These are phyloP conservation scores for Neoboletus magnificus DNA, from an alignment of 768 basidiomycete genomes.

Conservation along the genomic window DNA sequence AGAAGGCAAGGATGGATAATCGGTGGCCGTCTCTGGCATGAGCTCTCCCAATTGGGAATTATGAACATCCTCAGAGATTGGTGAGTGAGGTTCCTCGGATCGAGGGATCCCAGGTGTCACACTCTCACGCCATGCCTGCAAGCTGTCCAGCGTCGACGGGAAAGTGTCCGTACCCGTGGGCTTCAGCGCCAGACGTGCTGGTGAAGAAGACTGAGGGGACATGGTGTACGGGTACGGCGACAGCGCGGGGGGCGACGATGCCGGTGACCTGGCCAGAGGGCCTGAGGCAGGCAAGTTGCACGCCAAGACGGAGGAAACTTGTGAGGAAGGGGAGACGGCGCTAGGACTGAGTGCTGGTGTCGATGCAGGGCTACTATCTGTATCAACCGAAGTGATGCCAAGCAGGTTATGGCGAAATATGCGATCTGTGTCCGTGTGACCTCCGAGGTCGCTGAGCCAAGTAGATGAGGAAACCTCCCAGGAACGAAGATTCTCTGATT, in stretches of 20 bases:
- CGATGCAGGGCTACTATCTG: slow-evolving; percentile 22
- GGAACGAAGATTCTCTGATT: slow-evolving; percentile 15
- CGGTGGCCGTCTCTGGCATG: slow-evolving; percentile 1
- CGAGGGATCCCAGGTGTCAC: slow-evolving; percentile 16
- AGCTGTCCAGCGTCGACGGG: slow-evolving; percentile 27
- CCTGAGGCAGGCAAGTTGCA: slow-evolving; percentile 7
- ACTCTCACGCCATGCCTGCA: slow-evolving; percentile 30
- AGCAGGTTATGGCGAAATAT: slow-evolving; percentile 27
- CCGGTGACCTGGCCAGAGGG: slow-evolving; percentile 14
- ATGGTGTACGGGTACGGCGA: slow-evolving; percentile 15
- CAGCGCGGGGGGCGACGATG: slow-evolving; percentile 10
- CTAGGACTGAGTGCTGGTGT: slow-evolving; percentile 25
- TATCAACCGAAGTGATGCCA: slow-evolving; percentile 9
- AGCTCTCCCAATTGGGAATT: slow-evolving; percentile 5
- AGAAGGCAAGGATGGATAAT: slow-evolving; percentile 3
- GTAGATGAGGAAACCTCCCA: slow-evolving; percentile 24
- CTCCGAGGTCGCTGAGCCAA: slow-evolving; percentile 33
- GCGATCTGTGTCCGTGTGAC: slow-evolving; percentile 30
- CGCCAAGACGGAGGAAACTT: slow-evolving; percentile 14
- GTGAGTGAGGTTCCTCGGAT: slow-evolving; percentile 15
- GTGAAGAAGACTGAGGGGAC: slow-evolving; percentile 8
- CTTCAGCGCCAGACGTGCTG: slow-evolving; percentile 19
- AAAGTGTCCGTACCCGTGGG: slow-evolving; percentile 32
- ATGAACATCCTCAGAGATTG: slow-evolving; percentile 11
- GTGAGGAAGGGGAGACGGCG: slow-evolving; percentile 18